These are phyloP conservation scores for Thyridium curvatum DNA, from an alignment of 2,329 filamentous ascomycete genomes.

Conservation along the genomic window DNA sequence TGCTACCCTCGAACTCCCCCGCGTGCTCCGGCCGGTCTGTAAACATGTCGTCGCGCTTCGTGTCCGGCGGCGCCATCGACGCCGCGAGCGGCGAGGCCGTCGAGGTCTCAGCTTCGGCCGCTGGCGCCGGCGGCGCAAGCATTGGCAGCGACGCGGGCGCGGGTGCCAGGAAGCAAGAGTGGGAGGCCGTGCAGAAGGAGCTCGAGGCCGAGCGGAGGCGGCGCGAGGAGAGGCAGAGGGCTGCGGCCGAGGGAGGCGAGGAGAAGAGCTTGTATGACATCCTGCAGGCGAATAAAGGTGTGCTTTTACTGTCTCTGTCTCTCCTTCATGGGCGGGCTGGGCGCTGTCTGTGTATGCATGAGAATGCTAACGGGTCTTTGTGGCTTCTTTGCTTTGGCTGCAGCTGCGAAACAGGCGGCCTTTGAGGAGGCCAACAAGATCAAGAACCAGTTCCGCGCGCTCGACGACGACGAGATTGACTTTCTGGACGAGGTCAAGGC, in stretches of 20 bases:
- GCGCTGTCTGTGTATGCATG: no score
- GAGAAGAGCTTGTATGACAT: constrained; percentile 67
- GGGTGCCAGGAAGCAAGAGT: constrained; percentile 34
- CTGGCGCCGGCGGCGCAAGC: constrained; percentile 5
- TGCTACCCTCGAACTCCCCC: no score
- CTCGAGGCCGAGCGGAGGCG: constrained; percentile 54
- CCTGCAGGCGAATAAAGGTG: constrained; percentile 77
- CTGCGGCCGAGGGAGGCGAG: constrained; percentile 29
- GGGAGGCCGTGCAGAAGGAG: constrained; percentile 59
- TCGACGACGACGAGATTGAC: constrained; percentile 74
- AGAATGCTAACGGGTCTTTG: no score
- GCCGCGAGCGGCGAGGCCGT: constrained; percentile 22
- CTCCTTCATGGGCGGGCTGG: neutral
- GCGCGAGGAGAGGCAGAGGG: constrained; percentile 44
- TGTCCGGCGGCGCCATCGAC: constrained; percentile 47
- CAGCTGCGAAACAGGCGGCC: constrained; percentile 74
- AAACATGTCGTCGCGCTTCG: constrained; percentile 47
- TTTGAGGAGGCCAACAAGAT: constrained; percentile 70
- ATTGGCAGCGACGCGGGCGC: neutral
- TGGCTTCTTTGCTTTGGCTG: constrained; percentile 2
- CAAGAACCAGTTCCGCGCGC: constrained; percentile 69
- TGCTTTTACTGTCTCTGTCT: constrained; percentile 4
- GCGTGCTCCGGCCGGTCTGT: no score
- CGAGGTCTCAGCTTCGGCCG: neutral
- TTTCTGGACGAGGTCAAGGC: constrained; percentile 59